phyloP scores from a whole-genome alignment of 805 yeast species.

The Yarrowia keelungensis region DNA sequence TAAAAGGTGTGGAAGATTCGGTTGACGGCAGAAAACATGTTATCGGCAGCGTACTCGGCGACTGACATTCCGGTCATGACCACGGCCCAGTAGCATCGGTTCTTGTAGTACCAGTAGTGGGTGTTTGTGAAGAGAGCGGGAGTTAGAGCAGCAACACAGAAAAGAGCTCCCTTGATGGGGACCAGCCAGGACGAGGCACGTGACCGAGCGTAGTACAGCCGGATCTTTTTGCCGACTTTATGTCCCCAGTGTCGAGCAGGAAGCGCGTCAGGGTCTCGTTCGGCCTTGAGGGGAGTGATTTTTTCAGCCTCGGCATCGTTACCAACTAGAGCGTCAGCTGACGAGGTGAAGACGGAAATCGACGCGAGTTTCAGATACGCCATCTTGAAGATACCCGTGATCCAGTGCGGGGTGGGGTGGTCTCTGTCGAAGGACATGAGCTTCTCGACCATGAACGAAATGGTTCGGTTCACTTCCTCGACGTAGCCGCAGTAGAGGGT shows the following conservation, averaged over 20 bases:
- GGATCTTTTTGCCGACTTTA: conserved; percentile 1
- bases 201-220: conserved; percentile 9
- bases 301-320: conserved; percentile 30
- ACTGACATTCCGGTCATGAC: conserved; percentile 48
- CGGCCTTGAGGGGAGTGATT: conserved; percentile 28
- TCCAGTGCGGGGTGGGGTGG: conserved; percentile 19
- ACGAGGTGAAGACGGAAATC: conserved; percentile 21
- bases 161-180: conserved; percentile 45
- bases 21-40: conserved; percentile 45
- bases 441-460: conserved; percentile 3
- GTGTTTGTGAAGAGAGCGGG: conserved; percentile 47
- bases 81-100: conserved; percentile 48
- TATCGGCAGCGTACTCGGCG: conserved; percentile 49
- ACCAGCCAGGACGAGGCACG: conserved; percentile 40
- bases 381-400: conserved; percentile 25
- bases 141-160: conserved; percentile 43
- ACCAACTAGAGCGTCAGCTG: conserved; percentile 9
- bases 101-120: conserved; percentile 44
- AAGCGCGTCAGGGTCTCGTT: conserved; percentile 27
- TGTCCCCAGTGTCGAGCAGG: conserved; percentile 26
- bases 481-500: conserved; percentile 27
- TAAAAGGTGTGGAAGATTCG: conserved; percentile 47
- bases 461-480: conserved; percentile 18
- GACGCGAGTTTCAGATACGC: conserved; percentile 8
- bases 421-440: conserved; percentile 9